phyloP scores from a whole-genome alignment of 164 flowering plant genomes.

The Piper betle region DNA sequence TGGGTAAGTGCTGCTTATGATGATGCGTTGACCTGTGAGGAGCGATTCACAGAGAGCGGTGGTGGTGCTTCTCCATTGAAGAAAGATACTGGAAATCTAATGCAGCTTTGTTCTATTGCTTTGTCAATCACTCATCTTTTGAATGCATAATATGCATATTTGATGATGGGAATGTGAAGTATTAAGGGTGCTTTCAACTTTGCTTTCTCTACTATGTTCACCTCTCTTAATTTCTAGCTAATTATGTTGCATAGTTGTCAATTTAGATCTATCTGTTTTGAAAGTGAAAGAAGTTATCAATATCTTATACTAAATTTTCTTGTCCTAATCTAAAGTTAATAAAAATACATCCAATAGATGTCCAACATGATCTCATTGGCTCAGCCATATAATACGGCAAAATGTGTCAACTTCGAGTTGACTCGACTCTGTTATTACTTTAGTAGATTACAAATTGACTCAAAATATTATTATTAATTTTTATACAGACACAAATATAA shows the following conservation, averaged over 20 bases:
- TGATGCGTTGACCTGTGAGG: conserved; percentile 23
- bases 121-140: conserved; percentile 15
- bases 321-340: no score
- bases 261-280: not conserved
- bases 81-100: conserved; percentile 18
- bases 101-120: conserved; percentile 27
- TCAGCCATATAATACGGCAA: no score
- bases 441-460: no score
- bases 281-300: not conserved
- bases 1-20: conserved; percentile 26
- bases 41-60: conserved; percentile 15
- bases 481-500: no score
- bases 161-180: not conserved
- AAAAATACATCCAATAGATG: no score
- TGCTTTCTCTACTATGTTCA: not conserved
- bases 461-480: no score
- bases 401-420: no score
- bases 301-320: no score
- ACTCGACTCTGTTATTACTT: no score
- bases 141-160: not conserved
- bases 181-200: not conserved
- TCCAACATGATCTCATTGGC: no score
- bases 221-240: not conserved
- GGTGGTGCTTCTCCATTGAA: conserved; percentile 20
- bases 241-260: not conserved